A percentile compares a stretch with the other conserved stretches of the same genome.
phyloP scores from a whole-genome alignment of 495 filamentous ascomycete species.

The Lasiosphaeria miniovina region DNA sequence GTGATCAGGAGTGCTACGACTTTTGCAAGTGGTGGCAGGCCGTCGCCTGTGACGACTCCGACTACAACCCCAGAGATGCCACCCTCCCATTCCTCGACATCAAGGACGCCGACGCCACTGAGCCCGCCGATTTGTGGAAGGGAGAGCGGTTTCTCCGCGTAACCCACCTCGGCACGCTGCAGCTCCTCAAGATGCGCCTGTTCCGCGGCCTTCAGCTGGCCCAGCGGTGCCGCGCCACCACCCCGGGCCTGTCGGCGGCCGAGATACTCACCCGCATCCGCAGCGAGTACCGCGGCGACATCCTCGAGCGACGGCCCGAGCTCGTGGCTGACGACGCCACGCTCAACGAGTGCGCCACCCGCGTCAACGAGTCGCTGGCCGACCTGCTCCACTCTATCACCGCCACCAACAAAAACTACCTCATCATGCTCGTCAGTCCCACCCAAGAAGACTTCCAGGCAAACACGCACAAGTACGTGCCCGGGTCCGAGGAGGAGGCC shows the following conservation, averaged over 20 bases:
- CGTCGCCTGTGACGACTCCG: slow-evolving; percentile 15
- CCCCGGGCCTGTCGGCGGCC: no score
- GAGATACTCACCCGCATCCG: neutral
- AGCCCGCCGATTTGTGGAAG: slow-evolving; percentile 17
- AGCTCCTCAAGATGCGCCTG: slow-evolving; percentile 20
- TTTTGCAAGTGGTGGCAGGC: slow-evolving; percentile 49
- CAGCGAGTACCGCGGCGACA: no score
- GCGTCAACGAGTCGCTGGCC: slow-evolving; percentile 1
- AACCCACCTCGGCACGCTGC: neutral
- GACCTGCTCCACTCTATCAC: slow-evolving; percentile 5
- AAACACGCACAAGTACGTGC: slow-evolving; percentile 1
- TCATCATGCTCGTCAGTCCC: slow-evolving; percentile 11
- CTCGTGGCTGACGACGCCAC: neutral
- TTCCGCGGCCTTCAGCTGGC: slow-evolving; percentile 3
- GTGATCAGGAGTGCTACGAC: slow-evolving; percentile 56
- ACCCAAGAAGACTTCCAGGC: slow-evolving; percentile 3
- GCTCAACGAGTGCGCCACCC: slow-evolving; percentile 2
- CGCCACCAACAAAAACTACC: neutral
- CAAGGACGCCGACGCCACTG: slow-evolving; percentile 39
- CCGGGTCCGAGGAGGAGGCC: slow-evolving; percentile 13
- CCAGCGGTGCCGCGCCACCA: neutral
- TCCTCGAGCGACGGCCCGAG: slow-evolving; percentile 2
- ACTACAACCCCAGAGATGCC: slow-evolving; percentile 39
- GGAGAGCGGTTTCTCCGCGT: slow-evolving; percentile 2
- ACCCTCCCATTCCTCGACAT: slow-evolving; percentile 30